Percentiles rank a stretch among this genome's conserved stretches.
Evolutionary conservation across 2,329 filamentous ascomycete species (phyloP).

Genomic region (Phoma herbarum): DNA sequence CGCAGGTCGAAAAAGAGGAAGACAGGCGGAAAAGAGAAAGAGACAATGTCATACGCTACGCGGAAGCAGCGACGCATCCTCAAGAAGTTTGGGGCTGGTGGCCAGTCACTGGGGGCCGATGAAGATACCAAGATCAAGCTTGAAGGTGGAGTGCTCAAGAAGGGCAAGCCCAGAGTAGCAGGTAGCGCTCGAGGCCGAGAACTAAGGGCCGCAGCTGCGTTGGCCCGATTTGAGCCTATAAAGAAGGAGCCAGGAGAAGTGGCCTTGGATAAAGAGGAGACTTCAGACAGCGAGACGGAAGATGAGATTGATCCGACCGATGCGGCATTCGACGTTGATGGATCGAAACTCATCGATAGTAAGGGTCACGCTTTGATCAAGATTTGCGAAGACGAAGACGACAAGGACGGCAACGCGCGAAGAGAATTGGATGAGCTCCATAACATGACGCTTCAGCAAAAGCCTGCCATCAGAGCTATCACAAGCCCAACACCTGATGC

Average conservation of each 20-base stretch:
- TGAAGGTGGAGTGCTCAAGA: constrained; percentile 69
- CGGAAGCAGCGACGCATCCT: constrained; percentile 74
- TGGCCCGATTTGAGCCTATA: constrained; percentile 72
- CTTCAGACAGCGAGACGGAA: constrained; percentile 48
- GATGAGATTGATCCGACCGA: constrained; percentile 50
- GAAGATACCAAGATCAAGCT: constrained; percentile 70
- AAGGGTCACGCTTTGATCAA: constrained; percentile 73
- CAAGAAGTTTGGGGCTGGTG: constrained; percentile 79
- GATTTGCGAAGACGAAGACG: constrained; percentile 75
- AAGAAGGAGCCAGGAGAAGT: constrained; percentile 54
- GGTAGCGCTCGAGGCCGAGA: constrained; percentile 78
- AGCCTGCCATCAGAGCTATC: background rate
- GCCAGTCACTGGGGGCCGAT: constrained; percentile 74
- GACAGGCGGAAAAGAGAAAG: constrained; percentile 52
- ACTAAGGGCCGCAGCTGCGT: constrained; percentile 76
- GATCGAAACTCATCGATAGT: constrained; percentile 69
- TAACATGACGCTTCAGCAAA: constrained; percentile 47
- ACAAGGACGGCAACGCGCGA: constrained; percentile 46
- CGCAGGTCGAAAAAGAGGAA: constrained; percentile 64
- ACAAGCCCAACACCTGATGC: background rate
- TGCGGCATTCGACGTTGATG: constrained; percentile 71
- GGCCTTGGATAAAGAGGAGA: constrained; percentile 48
- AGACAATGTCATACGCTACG: constrained; percentile 72
- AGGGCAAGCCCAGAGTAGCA: constrained; percentile 76
- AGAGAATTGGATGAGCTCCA: constrained; percentile 75